Base-by-base conservation (phyloP, 345 rosid species). In the Eucalyptus cloeziana region DNA sequence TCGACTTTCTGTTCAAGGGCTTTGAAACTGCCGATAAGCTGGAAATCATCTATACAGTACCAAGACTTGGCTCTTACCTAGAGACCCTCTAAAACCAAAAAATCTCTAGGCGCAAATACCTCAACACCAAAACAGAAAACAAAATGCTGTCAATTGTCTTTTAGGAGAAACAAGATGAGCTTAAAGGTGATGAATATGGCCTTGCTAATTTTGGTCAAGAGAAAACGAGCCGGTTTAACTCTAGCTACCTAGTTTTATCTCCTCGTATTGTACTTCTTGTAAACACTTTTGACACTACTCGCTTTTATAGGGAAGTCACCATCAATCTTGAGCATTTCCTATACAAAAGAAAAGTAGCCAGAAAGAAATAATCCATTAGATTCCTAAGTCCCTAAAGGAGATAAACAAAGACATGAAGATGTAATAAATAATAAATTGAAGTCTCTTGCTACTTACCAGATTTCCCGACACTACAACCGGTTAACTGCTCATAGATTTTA, bases 401-500 rank as follows among this genome's bases (percentile, higher is more conserved):
- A 19, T n/a, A 25, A 30, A 7, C 79, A 54, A 21, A 16, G 25
- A 12, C 10, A 33, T 17, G 2, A 67, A 25, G 40, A 71, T 15
- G 67, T 8, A 16, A 69, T 22, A 15, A 19, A 37, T 11, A 83
- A 30, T 44, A 54, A n/a, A 81, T 56, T 22, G 43, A 69, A 69
- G 44, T 69, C 1, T 87, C 9, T 87, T 31, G 24, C 11, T 4
- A 85, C 94, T 93, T 88, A 95, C 97, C 80, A 27, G 71, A 96
- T 93, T 86, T 90, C 40, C 90, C 93, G 91, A 92, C 93, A 1
- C 90, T 87, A 94, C 94, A 95, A 31, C 80, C 90, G 15, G 96
- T 85, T 80, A 94, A 91, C 56, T 92, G 91, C 91, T 95, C 94
- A 7, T 91, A 90, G n/a, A n/a, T n/a, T n/a, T 91, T 89, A 89